Evolutionary conservation across 2,329 filamentous ascomycete species (phyloP), one percentile per base, ranked within the genome.

Genomic region (Lasiodiplodia sp.): DNA sequence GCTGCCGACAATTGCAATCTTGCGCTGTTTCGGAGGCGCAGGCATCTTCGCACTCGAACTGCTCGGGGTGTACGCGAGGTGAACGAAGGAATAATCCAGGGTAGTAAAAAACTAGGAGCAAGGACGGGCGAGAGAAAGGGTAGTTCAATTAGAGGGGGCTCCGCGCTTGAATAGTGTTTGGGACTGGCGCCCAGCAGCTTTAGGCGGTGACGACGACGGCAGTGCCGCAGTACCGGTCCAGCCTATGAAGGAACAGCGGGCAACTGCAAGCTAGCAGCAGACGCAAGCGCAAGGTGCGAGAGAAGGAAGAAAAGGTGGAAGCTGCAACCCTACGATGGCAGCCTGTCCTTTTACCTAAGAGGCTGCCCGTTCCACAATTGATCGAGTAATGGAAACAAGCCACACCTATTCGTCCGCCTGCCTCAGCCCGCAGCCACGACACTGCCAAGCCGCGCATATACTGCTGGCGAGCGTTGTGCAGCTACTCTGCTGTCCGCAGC

Each of bases 1-100:
- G 83, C 93, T 96, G 83, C 94, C 94, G 71, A 97, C 93, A 82
- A 97, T 95, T 82, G 94, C 94, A 80, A 97, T 91, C 86, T 97
- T 97, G 77, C 94, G 88, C 82, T 97, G 94, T 82, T 97, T 97
- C 69, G 91, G 88, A 70, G 89, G 88, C 58, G 90, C 83, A 73
- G 89, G 86, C 90, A 92, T 92, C 49, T 51, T 68, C 38, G 58
- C 58, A 52, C 37, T n/a, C n/a, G 49, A 47, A 25, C 34, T 25
- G 44, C 21, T 49, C 23, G 21, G 34, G 18, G n/a, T 3, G 38
- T 25, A 31, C 21, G 25, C 28, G 28, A 65, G 47, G 47, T 16
- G 18, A 21, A 34, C 51, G 25, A 47, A 31, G 37, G 47, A 53
- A 66, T 25, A 52, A 37, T 31, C 25, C 44, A 44, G 38, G n/a